A percentile compares a stretch with the other conserved stretches of the same genome.
Evolutionary conservation across 2,329 filamentous ascomycete genomes (phyloP).

Genomic region (Cladophialophora carrionii): DNA sequence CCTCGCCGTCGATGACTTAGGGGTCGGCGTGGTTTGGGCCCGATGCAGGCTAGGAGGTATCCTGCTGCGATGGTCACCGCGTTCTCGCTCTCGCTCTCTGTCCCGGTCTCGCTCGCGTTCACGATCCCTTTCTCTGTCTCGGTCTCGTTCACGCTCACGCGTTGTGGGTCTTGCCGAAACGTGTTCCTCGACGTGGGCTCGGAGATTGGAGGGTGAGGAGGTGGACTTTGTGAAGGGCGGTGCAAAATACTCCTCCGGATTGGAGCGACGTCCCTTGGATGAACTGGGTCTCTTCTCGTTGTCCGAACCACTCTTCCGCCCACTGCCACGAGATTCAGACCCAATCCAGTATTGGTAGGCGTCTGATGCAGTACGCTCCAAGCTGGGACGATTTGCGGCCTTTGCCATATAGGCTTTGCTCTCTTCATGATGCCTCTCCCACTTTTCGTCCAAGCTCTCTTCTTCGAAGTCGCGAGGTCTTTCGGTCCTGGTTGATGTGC

Average conservation of each 20-base stretch:
- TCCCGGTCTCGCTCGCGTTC: slow-evolving; percentile 25
- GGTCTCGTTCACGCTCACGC: slow-evolving; percentile 19
- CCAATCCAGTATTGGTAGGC: slow-evolving; percentile 30
- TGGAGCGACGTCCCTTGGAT: slow-evolving; percentile 44
- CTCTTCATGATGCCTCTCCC: slow-evolving; percentile 41
- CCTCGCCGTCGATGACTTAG: slow-evolving; percentile 39
- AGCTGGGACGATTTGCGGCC: slow-evolving; percentile 28
- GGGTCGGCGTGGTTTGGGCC: slow-evolving; percentile 41
- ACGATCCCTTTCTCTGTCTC: slow-evolving; percentile 25
- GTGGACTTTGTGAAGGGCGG: slow-evolving; percentile 43
- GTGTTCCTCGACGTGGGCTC: slow-evolving; percentile 34
- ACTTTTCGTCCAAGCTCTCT: slow-evolving; percentile 39
- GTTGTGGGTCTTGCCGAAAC: slow-evolving; percentile 17
- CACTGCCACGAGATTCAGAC: slow-evolving; percentile 17
- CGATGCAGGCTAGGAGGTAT: slow-evolving; percentile 41
- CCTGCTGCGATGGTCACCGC: slow-evolving; percentile 36
- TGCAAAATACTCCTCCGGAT: slow-evolving; percentile 39
- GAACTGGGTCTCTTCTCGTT: slow-evolving; percentile 39
- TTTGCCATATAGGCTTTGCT: slow-evolving; percentile 47
- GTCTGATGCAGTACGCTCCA: slow-evolving; percentile 27
- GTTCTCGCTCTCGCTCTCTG: slow-evolving; percentile 23
- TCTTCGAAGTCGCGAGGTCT: slow-evolving; percentile 33
- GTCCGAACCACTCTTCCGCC: slow-evolving; percentile 37
- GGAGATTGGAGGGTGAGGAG: slow-evolving; percentile 41
- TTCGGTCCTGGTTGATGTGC: slow-evolving; percentile 37